Conservation (phyloP, 495 filamentous ascomycete genomes). For the Daldinia concentrica region DNA sequence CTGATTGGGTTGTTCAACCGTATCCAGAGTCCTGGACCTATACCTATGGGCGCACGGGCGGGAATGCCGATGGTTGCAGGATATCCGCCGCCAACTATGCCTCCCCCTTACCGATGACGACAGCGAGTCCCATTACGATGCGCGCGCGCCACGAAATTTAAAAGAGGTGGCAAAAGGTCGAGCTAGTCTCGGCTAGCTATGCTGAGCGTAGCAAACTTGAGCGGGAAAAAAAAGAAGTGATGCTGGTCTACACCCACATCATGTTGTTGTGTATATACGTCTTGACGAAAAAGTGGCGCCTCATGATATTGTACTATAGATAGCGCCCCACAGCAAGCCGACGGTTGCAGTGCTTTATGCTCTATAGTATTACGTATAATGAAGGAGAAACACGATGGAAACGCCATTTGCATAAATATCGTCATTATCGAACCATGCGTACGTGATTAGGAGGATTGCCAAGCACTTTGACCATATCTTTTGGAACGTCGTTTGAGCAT, state of each 20-base stretch:
- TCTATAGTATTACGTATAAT: conserved; percentile 22
- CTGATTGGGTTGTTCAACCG: conserved; percentile 82
- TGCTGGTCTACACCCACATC: conserved; percentile 25
- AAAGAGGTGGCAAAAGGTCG: conserved; percentile 28
- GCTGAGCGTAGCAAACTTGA: conserved; percentile 35
- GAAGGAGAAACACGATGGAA: conserved; percentile 41
- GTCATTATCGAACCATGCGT: conserved; percentile 41
- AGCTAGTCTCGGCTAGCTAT: conserved; percentile 37
- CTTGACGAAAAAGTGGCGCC: conserved; percentile 36
- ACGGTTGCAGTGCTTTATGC: conserved; percentile 25
- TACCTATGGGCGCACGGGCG: conserved; percentile 37
- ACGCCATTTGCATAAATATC: conserved; percentile 34
- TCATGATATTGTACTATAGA: conserved; percentile 40
- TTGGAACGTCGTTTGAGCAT: conserved; percentile 12
- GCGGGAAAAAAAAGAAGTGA: conserved; percentile 10
- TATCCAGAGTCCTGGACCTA: conserved; percentile 53
- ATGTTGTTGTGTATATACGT: conserved; percentile 36
- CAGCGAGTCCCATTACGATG: conserved; percentile 4
- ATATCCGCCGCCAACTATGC: conserved; percentile 45
- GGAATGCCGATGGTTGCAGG: conserved; percentile 41
- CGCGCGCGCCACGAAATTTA: conserved; percentile 12
- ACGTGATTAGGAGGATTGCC: conserved; percentile 33
- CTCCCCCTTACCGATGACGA: conserved; percentile 38
- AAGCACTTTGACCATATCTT: conserved; percentile 19
- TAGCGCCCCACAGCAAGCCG: conserved; percentile 33